Evolutionary conservation across 2,329 filamentous ascomycete genomes (phyloP).

Genomic region (Clathrospora elynae): DNA sequence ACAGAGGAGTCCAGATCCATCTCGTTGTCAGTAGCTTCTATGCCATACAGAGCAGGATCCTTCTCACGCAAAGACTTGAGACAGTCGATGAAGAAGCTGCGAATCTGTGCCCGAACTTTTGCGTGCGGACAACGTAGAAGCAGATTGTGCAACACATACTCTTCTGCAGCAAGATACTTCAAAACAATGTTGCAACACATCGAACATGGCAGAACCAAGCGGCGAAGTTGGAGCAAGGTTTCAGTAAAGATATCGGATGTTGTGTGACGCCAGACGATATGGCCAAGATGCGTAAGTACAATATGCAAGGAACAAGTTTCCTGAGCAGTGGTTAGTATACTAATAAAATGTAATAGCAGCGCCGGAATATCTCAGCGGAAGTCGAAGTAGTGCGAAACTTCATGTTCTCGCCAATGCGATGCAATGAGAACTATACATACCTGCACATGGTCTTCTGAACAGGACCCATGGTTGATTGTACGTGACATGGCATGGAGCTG

Average conservation of each 20-base stretch:
- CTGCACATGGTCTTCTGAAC: constrained; percentile 53
- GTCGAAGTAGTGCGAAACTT: neutral
- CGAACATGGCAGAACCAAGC: constrained; percentile 57
- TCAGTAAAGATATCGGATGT: constrained; percentile 67
- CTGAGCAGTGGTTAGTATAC: constrained; percentile 25
- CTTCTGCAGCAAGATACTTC: constrained; percentile 63
- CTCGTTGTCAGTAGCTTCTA: constrained; percentile 37
- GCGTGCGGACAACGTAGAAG: constrained; percentile 49
- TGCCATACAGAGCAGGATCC: constrained; percentile 35
- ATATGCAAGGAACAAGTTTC: constrained; percentile 61
- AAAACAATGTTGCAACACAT: constrained; percentile 65
- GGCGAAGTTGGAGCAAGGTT: constrained; percentile 59
- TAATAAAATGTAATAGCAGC: neutral
- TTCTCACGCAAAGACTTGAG: constrained; percentile 42
- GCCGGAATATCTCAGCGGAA: neutral
- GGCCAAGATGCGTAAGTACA: constrained; percentile 71
- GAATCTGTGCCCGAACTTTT: constrained; percentile 37
- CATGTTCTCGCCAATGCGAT: neutral
- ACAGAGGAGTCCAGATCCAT: constrained; percentile 25
- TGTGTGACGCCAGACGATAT: constrained; percentile 73
- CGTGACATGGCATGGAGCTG: constrained; percentile 65
- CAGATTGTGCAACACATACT: constrained; percentile 66
- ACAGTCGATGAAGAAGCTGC: constrained; percentile 39
- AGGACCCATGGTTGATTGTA: constrained; percentile 55
- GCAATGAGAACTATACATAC: constrained; percentile 6